Base-by-base conservation (phyloP, 1,139 yeast species). In the Scheffersomyces titani region DNA sequence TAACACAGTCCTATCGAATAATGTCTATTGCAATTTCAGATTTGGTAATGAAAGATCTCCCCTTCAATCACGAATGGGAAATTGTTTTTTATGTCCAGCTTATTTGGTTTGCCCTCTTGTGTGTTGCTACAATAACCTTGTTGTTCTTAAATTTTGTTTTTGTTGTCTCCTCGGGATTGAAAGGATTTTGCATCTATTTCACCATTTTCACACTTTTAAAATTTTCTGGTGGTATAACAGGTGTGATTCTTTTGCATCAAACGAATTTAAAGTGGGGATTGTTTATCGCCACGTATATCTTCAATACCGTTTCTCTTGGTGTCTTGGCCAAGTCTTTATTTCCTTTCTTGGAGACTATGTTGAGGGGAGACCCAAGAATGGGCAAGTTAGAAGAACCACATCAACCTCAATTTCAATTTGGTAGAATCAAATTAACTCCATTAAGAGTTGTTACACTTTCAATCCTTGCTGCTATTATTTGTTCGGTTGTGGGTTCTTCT, bases 251-350 rank as follows among this genome's bases (percentile, higher is more conserved):
- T 19, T 52, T 65, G 18, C 54, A 59, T 6, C 50, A 51, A 9
- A 36, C 48, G 2, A 49, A 36, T 2, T 59, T 60, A 19, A 57
- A 57, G 48, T 18, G 22, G 19, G 57, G 59, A 2, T 47, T 63
- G 11, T 61, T 58, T 40, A 65, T 64, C 53, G 68, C 65, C 5
- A 57, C 70, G 2, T 67, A 64, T 49, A 54, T 64, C 19, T 63
- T 65, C 46, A 69, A 68, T 52, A 58, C 65, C 11, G 56, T 64
- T 22, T 62, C 69, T 6, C 51, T 67, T 40, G 70, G 71, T 40
- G 47, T 65, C 18, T 53, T 64, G 13, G 60, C 64, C 36, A 65
- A 59, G 47, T n/a, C 61, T 20, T n/a, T 58, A 11, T 56, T 61
- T 51, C 65, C 63, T 4, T 59, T 60, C 47, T 36, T 64, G 50